Evolutionary conservation across 192 early-diverging fungal species (phyloP), one percentile per base, ranked within the genome.

Genomic region (Backusella sp.): DNA sequence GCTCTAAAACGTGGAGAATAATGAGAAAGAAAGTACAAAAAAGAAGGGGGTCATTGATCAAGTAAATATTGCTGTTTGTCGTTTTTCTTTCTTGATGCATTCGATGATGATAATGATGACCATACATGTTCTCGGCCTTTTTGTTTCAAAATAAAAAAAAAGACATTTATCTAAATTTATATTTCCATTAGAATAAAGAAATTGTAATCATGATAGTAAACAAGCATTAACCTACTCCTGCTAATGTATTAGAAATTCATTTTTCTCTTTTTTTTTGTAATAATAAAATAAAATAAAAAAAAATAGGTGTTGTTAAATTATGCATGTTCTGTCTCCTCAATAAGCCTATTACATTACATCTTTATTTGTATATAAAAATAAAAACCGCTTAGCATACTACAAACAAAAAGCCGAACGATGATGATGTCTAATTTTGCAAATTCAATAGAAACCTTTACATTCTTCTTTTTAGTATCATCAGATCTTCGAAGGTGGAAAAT

Each of bases 1-100:
- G 93, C 95, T 59, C 85, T 98, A 52, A 98, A 97, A 85, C 95
- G 97, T 75, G 96, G 95, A 19, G 93, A 95, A 80, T 94, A 79
- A 44, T 21, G 46, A 49, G 46, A 21, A 44, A 15, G 26, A 68
- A n/a, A 35, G 1, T 41, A 41, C 5, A 28, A 26, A 52, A 52
- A 30, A 28, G 9, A 32, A 19, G 6, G 42, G n/a, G n/a, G 41
- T 26, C 28, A 37, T 28, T 44, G 39, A 71, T 37, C 14, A 44
- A 23, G 23, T 71, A 30, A 28, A 71, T 26, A 71, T n/a, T 44
- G 19, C 28, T 37, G 37, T 26, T 41, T 71, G 7, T 59, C 53
- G 26, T 23, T 59, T 59, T 59, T 26, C 11, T 59, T 23, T 59
- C 11, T 53, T 59, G 23, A 59, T 59, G 53, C 53, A 59, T 59